Evolutionary conservation across 352 stramenopile genomes (phyloP).

Genomic region (Phytopythium litorale): DNA sequence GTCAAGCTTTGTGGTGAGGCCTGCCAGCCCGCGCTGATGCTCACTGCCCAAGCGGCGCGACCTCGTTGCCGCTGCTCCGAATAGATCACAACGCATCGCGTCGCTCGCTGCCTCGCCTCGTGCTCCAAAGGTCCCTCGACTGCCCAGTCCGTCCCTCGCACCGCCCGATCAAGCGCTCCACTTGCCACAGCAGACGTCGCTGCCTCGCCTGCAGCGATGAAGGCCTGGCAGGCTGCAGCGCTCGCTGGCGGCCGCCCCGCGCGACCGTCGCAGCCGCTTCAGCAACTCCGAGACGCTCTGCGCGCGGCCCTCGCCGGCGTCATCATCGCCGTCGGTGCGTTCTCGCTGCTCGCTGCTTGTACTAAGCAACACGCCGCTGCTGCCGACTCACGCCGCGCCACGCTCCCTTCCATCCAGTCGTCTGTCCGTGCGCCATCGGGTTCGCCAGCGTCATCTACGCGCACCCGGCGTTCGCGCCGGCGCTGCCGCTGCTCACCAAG

Average conservation of each 20-base stretch:
- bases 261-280: conserved; percentile 1
- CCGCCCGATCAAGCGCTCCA: neutral
- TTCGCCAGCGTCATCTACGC: conserved; percentile 96
- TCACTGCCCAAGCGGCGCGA: too few relatives aligned
- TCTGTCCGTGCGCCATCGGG: conserved; percentile 65
- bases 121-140: neutral
- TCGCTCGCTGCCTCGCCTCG: neutral
- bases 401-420: conserved; percentile 16
- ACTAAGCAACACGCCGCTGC: neutral
- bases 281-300: conserved; percentile 37
- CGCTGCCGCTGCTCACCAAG: conserved; percentile 80
- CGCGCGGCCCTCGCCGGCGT: conserved; percentile 78
- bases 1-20: too few relatives aligned
- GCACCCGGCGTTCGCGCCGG: conserved; percentile 42
- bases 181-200: neutral
- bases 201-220: neutral
- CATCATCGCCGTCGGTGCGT: conserved; percentile 83
- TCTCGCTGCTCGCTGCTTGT: conserved; percentile 69
- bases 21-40: too few relatives aligned
- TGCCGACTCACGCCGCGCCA: neutral
- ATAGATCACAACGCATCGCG: too few relatives aligned
- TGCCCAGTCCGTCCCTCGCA: too few relatives aligned
- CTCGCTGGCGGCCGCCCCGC: neutral
- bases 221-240: neutral
- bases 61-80: too few relatives aligned